These are phyloP conservation scores for Tetracladium setigerum DNA, from an alignment of 495 filamentous ascomycete genomes.

Conservation along the genomic window DNA sequence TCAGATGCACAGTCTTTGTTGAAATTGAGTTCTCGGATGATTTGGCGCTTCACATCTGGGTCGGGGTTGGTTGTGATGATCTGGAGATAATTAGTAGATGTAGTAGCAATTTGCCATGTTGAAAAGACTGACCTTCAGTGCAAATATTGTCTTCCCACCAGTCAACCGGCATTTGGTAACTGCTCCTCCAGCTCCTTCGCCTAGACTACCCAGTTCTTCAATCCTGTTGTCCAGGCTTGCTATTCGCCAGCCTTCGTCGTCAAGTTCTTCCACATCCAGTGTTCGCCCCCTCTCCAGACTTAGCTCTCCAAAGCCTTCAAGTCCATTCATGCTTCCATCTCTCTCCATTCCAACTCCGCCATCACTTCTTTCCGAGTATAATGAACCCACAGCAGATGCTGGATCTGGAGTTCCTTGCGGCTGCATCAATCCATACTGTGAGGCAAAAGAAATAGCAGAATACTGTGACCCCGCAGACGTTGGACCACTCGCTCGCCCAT, in stretches of 20 bases:
- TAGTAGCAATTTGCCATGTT: too few species aligned
- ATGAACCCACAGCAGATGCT: slow-evolving; percentile 75
- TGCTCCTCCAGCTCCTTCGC: slow-evolving; percentile 92
- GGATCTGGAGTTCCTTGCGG: slow-evolving; percentile 70
- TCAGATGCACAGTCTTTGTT: slow-evolving; percentile 94
- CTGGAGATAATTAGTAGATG: slow-evolving; percentile 34
- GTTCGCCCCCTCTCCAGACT: slow-evolving; percentile 72
- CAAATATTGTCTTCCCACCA: slow-evolving; percentile 90
- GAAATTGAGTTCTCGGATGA: slow-evolving; percentile 88
- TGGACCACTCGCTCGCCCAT: slow-evolving; percentile 65
- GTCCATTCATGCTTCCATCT: slow-evolving; percentile 58
- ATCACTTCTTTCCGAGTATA: slow-evolving; percentile 69
- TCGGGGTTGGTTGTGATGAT: slow-evolving; percentile 97
- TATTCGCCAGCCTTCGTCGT: slow-evolving; percentile 91
- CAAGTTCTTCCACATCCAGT: slow-evolving; percentile 85
- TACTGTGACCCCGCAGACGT: slow-evolving; percentile 77
- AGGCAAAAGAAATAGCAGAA: slow-evolving; percentile 67
- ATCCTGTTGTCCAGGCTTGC: slow-evolving; percentile 85
- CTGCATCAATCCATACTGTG: slow-evolving; percentile 49
- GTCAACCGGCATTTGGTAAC: slow-evolving; percentile 86
- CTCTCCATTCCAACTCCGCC: slow-evolving; percentile 63
- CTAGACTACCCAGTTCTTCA: slow-evolving; percentile 78
- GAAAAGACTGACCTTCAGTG: slow-evolving; percentile 68
- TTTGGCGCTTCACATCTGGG: slow-evolving; percentile 95
- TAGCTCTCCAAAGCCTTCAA: slow-evolving; percentile 62